Conservation (phyloP, 2,329 filamentous ascomycete species). For the Trichothecium sympodiale region DNA sequence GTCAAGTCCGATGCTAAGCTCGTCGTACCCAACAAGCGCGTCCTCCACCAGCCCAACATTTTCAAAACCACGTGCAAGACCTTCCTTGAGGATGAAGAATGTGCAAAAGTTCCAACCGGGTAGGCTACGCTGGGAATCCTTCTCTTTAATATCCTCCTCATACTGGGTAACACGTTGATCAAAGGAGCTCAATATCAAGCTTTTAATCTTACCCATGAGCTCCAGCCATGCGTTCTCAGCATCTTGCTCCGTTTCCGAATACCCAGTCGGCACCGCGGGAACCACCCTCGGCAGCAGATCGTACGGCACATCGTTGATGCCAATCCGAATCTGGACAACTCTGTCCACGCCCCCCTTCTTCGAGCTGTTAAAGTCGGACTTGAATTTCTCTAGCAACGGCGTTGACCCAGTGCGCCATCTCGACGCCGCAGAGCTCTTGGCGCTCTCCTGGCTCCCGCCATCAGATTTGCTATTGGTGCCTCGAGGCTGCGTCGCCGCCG, state of each 20-base stretch:
- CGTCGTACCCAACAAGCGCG: constrained; percentile 87
- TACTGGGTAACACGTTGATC: constrained; percentile 87
- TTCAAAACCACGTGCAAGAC: constrained; percentile 85
- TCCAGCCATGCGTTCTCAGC: constrained; percentile 75
- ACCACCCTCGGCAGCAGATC: constrained; percentile 52
- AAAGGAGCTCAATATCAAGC: constrained; percentile 77
- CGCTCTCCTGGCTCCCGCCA: constrained; percentile 52
- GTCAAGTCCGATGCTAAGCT: constrained; percentile 81
- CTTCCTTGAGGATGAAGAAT: constrained; percentile 96
- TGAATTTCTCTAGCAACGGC: constrained; percentile 80
- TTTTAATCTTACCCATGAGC: constrained; percentile 76
- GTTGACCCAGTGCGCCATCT: constrained; percentile 72
- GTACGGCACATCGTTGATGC: constrained; percentile 57
- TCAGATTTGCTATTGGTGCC: constrained; percentile 46
- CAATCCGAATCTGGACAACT: constrained; percentile 75
- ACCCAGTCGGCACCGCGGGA: constrained; percentile 50
- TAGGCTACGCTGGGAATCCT: constrained; percentile 72
- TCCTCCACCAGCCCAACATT: constrained; percentile 94
- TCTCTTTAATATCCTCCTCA: constrained; percentile 93
- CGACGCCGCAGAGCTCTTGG: constrained; percentile 40
- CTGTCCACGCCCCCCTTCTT: constrained; percentile 63
- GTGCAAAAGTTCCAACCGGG: constrained; percentile 99
- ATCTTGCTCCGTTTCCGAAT: constrained; percentile 64
- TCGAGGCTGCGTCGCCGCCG: constrained; percentile 67
- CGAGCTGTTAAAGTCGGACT: constrained; percentile 75